These are phyloP conservation scores for Conoideocrella luteorostrata DNA, from an alignment of 2,329 filamentous ascomycete species.

Conservation along the genomic window DNA sequence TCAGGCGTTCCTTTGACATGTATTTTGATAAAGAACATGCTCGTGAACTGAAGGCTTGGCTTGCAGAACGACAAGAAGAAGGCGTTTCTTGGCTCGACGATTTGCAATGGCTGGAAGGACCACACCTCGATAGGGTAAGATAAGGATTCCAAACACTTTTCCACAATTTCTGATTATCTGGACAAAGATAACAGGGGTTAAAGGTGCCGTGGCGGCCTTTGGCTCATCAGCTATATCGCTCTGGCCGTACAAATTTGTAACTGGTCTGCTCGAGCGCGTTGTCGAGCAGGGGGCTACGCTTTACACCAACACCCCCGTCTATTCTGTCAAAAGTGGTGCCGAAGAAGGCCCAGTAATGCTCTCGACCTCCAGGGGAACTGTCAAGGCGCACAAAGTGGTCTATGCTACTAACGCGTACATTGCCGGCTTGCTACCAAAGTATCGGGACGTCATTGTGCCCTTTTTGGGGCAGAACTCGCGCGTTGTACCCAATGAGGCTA, in stretches of 20 bases:
- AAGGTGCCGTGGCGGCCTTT: too few relatives aligned
- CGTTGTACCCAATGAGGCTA: too few relatives aligned
- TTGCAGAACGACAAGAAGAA: too few relatives aligned
- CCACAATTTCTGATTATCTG: too few relatives aligned
- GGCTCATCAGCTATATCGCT: too few relatives aligned
- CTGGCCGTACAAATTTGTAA: constrained; percentile 8
- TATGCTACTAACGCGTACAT: constrained; percentile 23
- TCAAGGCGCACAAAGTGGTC: constrained; percentile 17
- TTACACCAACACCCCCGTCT: constrained; percentile 7
- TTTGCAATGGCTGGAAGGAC: too few relatives aligned
- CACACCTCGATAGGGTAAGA: too few relatives aligned
- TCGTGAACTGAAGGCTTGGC: constrained; percentile 18
- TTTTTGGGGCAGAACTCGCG: too few relatives aligned
- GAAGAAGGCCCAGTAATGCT: not conserved
- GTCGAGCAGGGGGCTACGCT: constrained; percentile 2
- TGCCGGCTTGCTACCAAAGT: constrained; percentile 13
- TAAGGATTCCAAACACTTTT: too few relatives aligned
- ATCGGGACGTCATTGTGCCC: constrained; percentile 15
- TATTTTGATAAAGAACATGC: constrained; percentile 21
- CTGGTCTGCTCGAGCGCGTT: not conserved
- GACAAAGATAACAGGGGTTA: too few relatives aligned
- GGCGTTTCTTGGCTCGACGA: too few relatives aligned
- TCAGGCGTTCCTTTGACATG: constrained; percentile 33
- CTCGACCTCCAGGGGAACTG: constrained; percentile 15
- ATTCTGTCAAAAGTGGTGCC: not conserved